Evolutionary conservation across 2,329 filamentous ascomycete species (phyloP), one percentile per base, ranked within the genome.

Genomic region (Bipolaris zeicola): DNA sequence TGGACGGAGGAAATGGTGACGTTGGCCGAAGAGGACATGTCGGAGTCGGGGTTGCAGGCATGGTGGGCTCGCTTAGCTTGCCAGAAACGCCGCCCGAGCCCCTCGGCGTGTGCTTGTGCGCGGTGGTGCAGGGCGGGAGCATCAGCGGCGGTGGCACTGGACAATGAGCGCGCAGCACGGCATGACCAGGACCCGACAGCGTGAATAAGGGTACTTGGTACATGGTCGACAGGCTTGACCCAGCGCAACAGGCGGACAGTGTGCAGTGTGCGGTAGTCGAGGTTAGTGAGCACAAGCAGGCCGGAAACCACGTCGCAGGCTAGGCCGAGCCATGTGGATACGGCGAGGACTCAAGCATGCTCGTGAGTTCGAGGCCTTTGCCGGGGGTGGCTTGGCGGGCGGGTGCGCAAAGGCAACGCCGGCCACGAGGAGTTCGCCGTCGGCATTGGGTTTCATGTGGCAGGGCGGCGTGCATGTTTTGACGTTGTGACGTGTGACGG

Each of bases 381-480:
- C 26, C 42, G 16, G 26, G 37, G 16, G 42, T 16, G 26, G 26
- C 42, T 45, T 45, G 16, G 42, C 42, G 4, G 42, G 28, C 37
- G 37, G n/a, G 37, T 38, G 37, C 52, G 60, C 49, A 61, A 41
- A 52, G 53, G 51, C 52, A 37, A 55, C 58, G 59, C 52, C 46
- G 46, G 20, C 58, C 42, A 45, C 55, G 61, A 60, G 55, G 59
- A 59, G 58, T 60, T 61, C 55, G 67, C 64, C 61, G 58, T 58
- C 57, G 52, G 57, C 38, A 51, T 54, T 50, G 60, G 49, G 68
- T 71, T 70, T 69, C 67, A 65, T 56, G 64, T 58, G 52, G 58
- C 66, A 65, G 62, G 58, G 61, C 57, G 53, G 54, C 55, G 57
- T 67, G 61, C 64, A 65, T 57, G 52, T 52, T 44, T 43, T 55